Conservation (phyloP, 2,329 filamentous ascomycete genomes). For the Raffaelea albimanens region DNA sequence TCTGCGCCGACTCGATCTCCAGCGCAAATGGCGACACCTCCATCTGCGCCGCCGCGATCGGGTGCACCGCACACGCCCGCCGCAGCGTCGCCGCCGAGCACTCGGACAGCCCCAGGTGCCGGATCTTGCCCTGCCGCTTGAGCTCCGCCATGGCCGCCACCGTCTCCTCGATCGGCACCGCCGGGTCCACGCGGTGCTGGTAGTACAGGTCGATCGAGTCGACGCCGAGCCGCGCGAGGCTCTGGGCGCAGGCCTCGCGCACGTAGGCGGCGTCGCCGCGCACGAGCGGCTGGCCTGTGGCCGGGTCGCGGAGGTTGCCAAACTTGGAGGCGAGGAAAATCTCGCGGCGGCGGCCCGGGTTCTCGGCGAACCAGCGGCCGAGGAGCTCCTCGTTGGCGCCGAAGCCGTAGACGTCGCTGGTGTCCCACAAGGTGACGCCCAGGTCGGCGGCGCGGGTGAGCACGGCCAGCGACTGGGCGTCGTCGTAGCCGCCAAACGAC, state of each 20-base stretch:
- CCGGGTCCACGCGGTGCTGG: slow-evolving; percentile 35
- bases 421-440: slow-evolving; percentile 39
- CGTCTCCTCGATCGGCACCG: slow-evolving; percentile 34
- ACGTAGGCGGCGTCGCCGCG: slow-evolving; percentile 18
- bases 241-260: no score
- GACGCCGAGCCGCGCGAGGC: slow-evolving; percentile 34
- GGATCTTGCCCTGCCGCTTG: slow-evolving; percentile 24
- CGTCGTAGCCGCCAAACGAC: slow-evolving; percentile 20
- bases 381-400: slow-evolving; percentile 32
- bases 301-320: slow-evolving; percentile 15
- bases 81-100: slow-evolving; percentile 33
- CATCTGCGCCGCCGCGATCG: slow-evolving; percentile 36
- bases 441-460: slow-evolving; percentile 30
- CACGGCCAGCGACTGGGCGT: slow-evolving; percentile 30
- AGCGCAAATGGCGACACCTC: slow-evolving; percentile 40
- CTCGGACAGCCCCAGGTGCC: slow-evolving; percentile 36
- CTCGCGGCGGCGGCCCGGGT: slow-evolving; percentile 25
- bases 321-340: slow-evolving; percentile 32
- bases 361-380: slow-evolving; percentile 33
- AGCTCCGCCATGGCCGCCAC: slow-evolving; percentile 37
- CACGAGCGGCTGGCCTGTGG: slow-evolving; percentile 10
- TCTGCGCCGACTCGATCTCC: slow-evolving; percentile 31
- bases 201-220: slow-evolving; percentile 42
- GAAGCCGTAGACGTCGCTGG: slow-evolving; percentile 18
- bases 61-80: slow-evolving; percentile 35